phyloP scores from a whole-genome alignment of 306 rosid genomes.

The Vigna mungo region DNA sequence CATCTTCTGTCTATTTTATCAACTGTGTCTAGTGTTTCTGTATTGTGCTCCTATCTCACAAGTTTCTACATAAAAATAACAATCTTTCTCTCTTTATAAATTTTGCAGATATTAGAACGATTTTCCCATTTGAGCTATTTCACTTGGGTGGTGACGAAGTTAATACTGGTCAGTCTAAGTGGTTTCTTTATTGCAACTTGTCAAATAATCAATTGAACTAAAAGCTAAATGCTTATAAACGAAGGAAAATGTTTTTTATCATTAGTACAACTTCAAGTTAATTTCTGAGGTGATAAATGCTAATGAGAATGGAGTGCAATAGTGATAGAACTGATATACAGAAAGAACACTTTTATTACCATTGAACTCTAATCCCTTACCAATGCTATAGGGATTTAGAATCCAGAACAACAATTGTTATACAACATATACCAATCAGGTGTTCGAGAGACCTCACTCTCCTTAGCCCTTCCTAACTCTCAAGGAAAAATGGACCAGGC shows the following conservation, averaged over 20 bases:
- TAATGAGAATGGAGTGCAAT: background rate
- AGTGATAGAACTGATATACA: too few species aligned
- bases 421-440: too few species aligned
- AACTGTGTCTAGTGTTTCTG: background rate
- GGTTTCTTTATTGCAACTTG: constrained; percentile 42
- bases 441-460: too few species aligned
- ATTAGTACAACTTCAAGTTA: constrained; percentile 17
- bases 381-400: too few species aligned
- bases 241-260: constrained; percentile 36
- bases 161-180: constrained; percentile 75
- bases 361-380: too few species aligned
- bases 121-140: constrained; percentile 95
- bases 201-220: constrained; percentile 29
- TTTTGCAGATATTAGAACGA: constrained; percentile 83
- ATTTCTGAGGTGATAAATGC: constrained; percentile 29
- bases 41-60: constrained; percentile 18
- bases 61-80: constrained; percentile 3
- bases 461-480: too few species aligned
- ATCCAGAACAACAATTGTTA: too few species aligned
- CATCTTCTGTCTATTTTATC: constrained; percentile 23
- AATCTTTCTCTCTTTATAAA: constrained; percentile 31
- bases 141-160: constrained; percentile 99
- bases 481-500: too few species aligned
- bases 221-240: constrained; percentile 35
- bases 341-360: too few species aligned